Percentiles rank a stretch among this genome's conserved stretches.
Evolutionary conservation across 257 asterid species (phyloP).

Genomic region (Phtheirospermum japonicum): DNA sequence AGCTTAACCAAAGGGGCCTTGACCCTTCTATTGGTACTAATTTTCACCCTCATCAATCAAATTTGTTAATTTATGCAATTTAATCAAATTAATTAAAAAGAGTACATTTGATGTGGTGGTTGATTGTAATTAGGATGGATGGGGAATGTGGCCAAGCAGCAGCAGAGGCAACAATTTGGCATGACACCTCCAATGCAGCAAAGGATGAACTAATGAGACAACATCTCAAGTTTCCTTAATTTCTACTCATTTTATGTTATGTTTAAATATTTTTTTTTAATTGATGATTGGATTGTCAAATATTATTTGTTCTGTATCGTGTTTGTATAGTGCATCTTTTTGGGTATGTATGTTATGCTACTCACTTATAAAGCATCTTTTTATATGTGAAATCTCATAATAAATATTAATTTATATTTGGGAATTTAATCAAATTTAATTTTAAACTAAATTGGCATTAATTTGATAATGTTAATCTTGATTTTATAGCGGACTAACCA

Average conservation of each 20-base stretch:
- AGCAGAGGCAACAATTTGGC: slow-evolving; percentile 32
- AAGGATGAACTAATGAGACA: slow-evolving; percentile 42
- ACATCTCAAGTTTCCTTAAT: neutral
- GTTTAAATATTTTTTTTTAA: no score
- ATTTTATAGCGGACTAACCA: neutral
- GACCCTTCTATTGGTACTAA: slow-evolving; percentile 62
- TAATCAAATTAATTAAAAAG: neutral
- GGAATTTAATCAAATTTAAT: no score
- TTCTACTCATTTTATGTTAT: no score
- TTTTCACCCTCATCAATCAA: neutral
- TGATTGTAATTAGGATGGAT: slow-evolving; percentile 42
- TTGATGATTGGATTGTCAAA: no score
- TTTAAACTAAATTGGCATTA: no score
- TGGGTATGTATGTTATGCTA: no score
- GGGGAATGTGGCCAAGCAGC: slow-evolving; percentile 47
- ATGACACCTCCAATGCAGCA: slow-evolving; percentile 55
- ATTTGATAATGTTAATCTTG: neutral
- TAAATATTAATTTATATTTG: no score
- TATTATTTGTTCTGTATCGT: no score
- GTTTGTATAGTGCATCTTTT: no score
- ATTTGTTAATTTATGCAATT: neutral
- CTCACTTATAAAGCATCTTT: no score
- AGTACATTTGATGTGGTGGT: neutral
- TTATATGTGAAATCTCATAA: no score
- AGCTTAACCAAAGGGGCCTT: slow-evolving; percentile 48